phyloP scores from a whole-genome alignment of 768 basidiomycete genomes.

The Agaricus subrufescens region DNA sequence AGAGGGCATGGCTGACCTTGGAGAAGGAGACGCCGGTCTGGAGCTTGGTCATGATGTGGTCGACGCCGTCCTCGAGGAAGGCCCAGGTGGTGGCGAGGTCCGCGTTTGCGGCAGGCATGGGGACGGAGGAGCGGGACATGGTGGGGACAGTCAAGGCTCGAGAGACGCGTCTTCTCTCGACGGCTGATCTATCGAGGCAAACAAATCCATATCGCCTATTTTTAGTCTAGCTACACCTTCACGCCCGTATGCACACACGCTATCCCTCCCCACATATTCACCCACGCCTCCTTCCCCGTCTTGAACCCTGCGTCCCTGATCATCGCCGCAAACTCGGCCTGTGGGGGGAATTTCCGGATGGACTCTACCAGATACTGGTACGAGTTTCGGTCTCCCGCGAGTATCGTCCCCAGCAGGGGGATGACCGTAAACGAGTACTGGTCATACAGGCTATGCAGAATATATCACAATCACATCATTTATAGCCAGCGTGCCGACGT shows the following conservation, averaged over 20 bases:
- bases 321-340: conserved; percentile 86
- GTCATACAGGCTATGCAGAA: conserved; percentile 69
- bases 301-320: conserved; percentile 81
- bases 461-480: conserved; percentile 9
- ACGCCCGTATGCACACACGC: conserved; percentile 83
- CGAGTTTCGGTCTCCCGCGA: conserved; percentile 91
- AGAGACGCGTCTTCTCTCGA: conserved; percentile 12
- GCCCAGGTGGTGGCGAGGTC: conserved; percentile 86
- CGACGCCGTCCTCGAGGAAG: conserved; percentile 82
- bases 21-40: conserved; percentile 87
- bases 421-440: conserved; percentile 96
- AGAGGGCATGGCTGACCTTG: conserved; percentile 30
- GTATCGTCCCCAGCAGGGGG: conserved; percentile 90
- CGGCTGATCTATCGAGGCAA: conserved; percentile 17
- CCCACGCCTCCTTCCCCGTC: conserved; percentile 78
- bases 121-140: conserved; percentile 28
- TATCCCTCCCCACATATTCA: conserved; percentile 82
- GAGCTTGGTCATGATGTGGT: conserved; percentile 90
- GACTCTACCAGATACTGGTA: conserved; percentile 99
- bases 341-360: conserved; percentile 88
- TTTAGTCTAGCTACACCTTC: conserved; percentile 45
- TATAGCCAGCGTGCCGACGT: conserved; percentile 28
- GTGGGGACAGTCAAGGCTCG: conserved; percentile 19
- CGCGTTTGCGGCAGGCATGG: conserved; percentile 63
- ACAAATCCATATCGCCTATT: conserved; percentile 15